These are phyloP conservation scores for Cynara cardunculus DNA, from an alignment of 129 eudicot species.

Conservation along the genomic window DNA sequence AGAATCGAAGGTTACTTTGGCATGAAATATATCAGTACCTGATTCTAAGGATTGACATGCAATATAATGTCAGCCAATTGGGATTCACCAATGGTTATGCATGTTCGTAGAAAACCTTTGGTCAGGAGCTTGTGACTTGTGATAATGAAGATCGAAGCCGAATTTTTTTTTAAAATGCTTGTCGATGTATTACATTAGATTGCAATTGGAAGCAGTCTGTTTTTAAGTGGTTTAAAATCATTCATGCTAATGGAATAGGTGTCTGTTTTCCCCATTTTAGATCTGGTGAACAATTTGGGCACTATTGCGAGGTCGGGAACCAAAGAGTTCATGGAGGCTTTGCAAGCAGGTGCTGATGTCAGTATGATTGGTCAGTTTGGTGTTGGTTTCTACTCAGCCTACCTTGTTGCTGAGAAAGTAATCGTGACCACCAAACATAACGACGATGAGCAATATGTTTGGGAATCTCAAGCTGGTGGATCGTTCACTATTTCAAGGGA, in stretches of 20 bases:
- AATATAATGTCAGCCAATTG: not conserved
- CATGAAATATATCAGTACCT: not conserved
- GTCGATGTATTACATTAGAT: not conserved
- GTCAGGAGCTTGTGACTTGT: too few relatives aligned
- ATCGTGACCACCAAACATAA: slow-evolving; percentile 27
- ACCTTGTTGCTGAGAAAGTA: slow-evolving; percentile 27
- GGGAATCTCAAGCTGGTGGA: slow-evolving; percentile 31
- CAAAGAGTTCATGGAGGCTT: slow-evolving; percentile 33
- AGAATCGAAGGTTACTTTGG: not conserved
- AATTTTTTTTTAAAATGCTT: not conserved
- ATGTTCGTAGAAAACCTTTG: too few relatives aligned
- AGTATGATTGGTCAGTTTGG: slow-evolving; percentile 33
- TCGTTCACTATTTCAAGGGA: slow-evolving; percentile 29
- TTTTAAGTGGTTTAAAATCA: not conserved
- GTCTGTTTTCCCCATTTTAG: not conserved
- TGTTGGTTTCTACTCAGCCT: slow-evolving; percentile 27
- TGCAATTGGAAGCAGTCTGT: not conserved
- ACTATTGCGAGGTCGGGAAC: slow-evolving; percentile 29
- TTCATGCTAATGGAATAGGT: not conserved
- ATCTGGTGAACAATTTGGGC: slow-evolving; percentile 29
- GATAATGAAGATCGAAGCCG: not conserved
- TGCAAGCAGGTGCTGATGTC: slow-evolving; percentile 30
- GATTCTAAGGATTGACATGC: not conserved
- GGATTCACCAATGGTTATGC: not conserved
- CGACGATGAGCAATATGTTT: slow-evolving; percentile 29